Evolutionary conservation across 169 alveolate species (phyloP).

Genomic region (Plasmodium sp.): DNA sequence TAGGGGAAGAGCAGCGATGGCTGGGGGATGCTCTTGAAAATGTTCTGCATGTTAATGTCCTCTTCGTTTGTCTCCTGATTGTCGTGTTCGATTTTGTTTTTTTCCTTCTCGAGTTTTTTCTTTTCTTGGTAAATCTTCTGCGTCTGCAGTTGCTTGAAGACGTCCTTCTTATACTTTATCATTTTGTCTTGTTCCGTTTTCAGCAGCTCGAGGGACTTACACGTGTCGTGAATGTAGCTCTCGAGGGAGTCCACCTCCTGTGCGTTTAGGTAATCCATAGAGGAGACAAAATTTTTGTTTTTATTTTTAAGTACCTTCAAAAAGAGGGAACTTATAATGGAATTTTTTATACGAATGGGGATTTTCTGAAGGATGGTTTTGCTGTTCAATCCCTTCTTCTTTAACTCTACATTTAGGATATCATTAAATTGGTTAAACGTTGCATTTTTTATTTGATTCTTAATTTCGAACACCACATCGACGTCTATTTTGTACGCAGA

Average conservation of each 20-base stretch:
- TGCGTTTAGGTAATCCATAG: conserved; percentile 34
- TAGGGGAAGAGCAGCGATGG: conserved; percentile 58
- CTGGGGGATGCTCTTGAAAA: conserved; percentile 63
- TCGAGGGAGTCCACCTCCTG: conserved; percentile 46
- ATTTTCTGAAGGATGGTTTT: conserved; percentile 43
- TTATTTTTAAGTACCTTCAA: conserved; percentile 58
- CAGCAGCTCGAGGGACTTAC: conserved; percentile 44
- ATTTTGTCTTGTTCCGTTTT: conserved; percentile 69
- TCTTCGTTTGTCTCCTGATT: conserved; percentile 65
- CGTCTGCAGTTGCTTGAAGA: conserved; percentile 66
- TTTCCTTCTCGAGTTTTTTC: conserved; percentile 56
- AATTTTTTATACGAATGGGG: conserved; percentile 58
- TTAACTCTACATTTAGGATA: conserved; percentile 54
- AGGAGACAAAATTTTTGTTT: conserved; percentile 52
- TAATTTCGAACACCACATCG: conserved; percentile 61
- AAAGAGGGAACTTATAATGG: conserved; percentile 42
- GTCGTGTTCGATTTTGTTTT: conserved; percentile 63
- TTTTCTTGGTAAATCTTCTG: conserved; percentile 68
- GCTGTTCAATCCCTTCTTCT: conserved; percentile 50
- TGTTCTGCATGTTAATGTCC: conserved; percentile 38
- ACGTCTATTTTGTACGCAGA: conserved; percentile 72
- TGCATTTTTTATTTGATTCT: conserved; percentile 56
- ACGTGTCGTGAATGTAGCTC: conserved; percentile 37
- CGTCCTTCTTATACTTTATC: conserved; percentile 64
- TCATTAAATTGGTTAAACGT: conserved; percentile 65